phyloP scores from a whole-genome alignment of 495 filamentous ascomycete genomes.

The Aeminium ludgeri region DNA sequence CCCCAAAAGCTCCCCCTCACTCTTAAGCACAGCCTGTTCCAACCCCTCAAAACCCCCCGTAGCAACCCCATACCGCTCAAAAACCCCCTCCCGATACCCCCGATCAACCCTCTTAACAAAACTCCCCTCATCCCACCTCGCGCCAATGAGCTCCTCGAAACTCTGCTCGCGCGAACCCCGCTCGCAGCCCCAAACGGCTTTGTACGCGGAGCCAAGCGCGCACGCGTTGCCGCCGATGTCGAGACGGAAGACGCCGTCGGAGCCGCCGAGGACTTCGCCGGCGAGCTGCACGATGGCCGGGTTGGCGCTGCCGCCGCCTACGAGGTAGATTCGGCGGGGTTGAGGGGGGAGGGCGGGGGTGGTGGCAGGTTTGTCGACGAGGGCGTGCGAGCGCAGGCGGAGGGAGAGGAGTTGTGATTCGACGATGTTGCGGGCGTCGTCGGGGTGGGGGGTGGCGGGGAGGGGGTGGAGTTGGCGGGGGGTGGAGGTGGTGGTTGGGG shows the following conservation, averaged over 20 bases:
- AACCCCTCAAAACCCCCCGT: conserved; percentile 64
- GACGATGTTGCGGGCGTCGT: conserved; percentile 75
- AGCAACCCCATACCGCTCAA: conserved; percentile 57
- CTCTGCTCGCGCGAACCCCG: conserved; percentile 45
- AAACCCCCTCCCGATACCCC: conserved; percentile 60
- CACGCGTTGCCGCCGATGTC: conserved; percentile 96
- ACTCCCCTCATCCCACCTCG: conserved; percentile 68
- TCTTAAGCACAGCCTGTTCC: conserved; percentile 48
- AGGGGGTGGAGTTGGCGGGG: conserved; percentile 23
- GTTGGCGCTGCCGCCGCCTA: conserved; percentile 80
- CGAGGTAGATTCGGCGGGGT: conserved; percentile 78
- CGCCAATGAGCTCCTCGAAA: conserved; percentile 73
- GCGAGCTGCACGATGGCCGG: conserved; percentile 65
- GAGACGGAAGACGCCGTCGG: conserved; percentile 76
- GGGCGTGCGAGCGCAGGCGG: conserved; percentile 59
- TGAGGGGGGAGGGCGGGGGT: conserved; percentile 49
- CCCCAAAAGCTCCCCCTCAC: conserved; percentile 20
- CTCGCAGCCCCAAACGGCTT: conserved; percentile 84
- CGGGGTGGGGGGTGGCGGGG: conserved; percentile 24
- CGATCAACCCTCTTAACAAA: conserved; percentile 67
- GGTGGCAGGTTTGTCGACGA: conserved; percentile 39
- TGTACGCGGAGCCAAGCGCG: conserved; percentile 88
- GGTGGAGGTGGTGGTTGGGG: too few relatives aligned
- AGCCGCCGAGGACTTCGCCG: conserved; percentile 73
- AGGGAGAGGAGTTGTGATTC: conserved; percentile 86